Evolutionary conservation across 1,139 yeast species (phyloP), one percentile per base, ranked within the genome.

Genomic region (Blastobotrys elegans): DNA sequence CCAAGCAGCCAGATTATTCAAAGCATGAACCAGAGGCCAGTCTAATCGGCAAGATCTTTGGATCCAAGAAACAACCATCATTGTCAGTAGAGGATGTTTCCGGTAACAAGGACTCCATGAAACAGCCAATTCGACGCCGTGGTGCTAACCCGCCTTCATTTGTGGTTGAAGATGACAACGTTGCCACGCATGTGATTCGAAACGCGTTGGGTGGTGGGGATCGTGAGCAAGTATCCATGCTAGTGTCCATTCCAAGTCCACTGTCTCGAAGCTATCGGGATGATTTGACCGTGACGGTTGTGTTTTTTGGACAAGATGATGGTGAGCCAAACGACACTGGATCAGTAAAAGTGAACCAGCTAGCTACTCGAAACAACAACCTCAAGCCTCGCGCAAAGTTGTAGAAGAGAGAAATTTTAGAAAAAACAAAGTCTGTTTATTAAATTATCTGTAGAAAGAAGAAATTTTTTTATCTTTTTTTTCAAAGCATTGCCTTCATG

Each of bases 211-310:
- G 96, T 46, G 96, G 97, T 8, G 80, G 78, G 14, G 81, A 85
- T 32, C 77, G 79, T 55, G 96, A 90, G 51, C 92, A 87, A 59
- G 88, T 90, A 0, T 80, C 90, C 13, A 85, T 94, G 79, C 71
- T 92, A 51, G 83, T 90, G 20, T 84, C 95, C 46, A 89, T 92
- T 49, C 97, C 98, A n/a, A 79, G 88, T 33, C 97, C 98, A 1
- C 77, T 85, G 55, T 85, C 96, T 18, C 80, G 98, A 66, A 77
- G 88, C 44, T 92, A 90, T 67, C 79, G 98, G 66, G 98, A 92
- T 69, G 98, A 92, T 64, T 74, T 92, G 61, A 90, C 97, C 0
- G 97, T 90, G 8, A 89, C 97, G 2, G 98, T 92, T 22, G 89
- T 90, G 3, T 92, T 92, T 67, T 92, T 92, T 64, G 42, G 42